A percentile compares a stretch with the other conserved stretches of the same genome.
Conservation (phyloP, 2,329 filamentous ascomycete genomes). For the Bertia moriformis region DNA sequence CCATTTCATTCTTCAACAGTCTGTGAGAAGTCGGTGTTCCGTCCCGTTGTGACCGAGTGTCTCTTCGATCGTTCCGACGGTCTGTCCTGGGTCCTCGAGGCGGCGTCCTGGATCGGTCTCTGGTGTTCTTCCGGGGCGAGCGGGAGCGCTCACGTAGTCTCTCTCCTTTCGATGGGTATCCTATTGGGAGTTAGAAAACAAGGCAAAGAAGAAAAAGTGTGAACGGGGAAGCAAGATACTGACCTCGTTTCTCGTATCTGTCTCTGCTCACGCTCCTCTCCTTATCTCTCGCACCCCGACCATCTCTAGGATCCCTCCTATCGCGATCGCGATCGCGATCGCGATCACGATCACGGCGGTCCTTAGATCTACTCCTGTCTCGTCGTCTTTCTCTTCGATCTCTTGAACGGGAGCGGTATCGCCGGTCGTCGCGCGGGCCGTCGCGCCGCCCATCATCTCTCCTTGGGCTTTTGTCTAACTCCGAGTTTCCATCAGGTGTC, state of each 20-base stretch:
- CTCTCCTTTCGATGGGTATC: neutral
- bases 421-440: neutral
- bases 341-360: slow-evolving; percentile 15
- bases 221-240: slow-evolving; percentile 8
- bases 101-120: neutral
- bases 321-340: slow-evolving; percentile 17
- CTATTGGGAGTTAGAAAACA: neutral
- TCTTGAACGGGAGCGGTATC: neutral
- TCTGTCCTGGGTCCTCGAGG: neutral
- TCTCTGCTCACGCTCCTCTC: slow-evolving; percentile 19
- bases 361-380: slow-evolving; percentile 25
- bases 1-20: slow-evolving; percentile 6
- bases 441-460: neutral
- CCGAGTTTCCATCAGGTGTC: neutral
- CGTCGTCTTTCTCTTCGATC: slow-evolving; percentile 13
- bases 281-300: slow-evolving; percentile 14
- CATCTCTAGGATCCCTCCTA: slow-evolving; percentile 15
- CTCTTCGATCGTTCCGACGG: neutral
- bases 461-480: neutral
- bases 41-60: neutral
- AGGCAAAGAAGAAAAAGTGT: neutral
- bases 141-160: neutral
- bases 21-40: slow-evolving; percentile 5
- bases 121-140: neutral
- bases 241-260: slow-evolving; percentile 15